Percentiles rank a stretch among this genome's conserved stretches.
Evolutionary conservation across 371 early-diverging fungal genomes (phyloP).

Genomic region (Nematocida homosporus): DNA sequence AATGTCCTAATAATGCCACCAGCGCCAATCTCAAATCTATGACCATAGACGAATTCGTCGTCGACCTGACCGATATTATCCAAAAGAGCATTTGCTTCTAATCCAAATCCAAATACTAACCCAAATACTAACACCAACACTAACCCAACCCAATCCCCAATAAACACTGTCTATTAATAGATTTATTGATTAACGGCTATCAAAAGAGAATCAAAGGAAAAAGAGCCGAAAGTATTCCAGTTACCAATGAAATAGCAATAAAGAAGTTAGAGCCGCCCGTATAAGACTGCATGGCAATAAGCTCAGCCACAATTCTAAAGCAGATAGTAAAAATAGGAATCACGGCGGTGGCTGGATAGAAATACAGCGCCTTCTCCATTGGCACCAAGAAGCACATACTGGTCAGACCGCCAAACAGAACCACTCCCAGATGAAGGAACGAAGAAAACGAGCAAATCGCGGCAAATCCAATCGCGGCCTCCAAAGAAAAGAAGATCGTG

Average conservation of each 20-base stretch:
- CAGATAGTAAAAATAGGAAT: conserved; percentile 47
- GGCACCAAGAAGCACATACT: conserved; percentile 37
- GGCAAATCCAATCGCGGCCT: conserved; percentile 34
- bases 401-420: conserved; percentile 12
- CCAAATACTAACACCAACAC: too few relatives aligned
- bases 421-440: background rate
- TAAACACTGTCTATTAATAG: background rate
- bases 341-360: conserved; percentile 57
- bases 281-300: conserved; percentile 9
- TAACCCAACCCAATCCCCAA: background rate
- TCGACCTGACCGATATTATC: background rate
- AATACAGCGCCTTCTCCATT: conserved; percentile 54
- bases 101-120: background rate
- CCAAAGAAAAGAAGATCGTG: conserved; percentile 35
- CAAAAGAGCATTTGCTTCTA: background rate
- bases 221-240: conserved; percentile 35
- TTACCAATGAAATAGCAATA: conserved; percentile 12
- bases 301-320: conserved; percentile 3
- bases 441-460: conserved; percentile 21
- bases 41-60: conserved; percentile 8
- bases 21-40: background rate
- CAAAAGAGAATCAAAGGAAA: conserved; percentile 52
- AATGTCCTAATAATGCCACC: conserved; percentile 25
- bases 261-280: conserved; percentile 1
- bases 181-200: background rate